These are phyloP conservation scores for Jatropha curcas DNA, from an alignment of 345 rosid genomes.

Conservation along the genomic window DNA sequence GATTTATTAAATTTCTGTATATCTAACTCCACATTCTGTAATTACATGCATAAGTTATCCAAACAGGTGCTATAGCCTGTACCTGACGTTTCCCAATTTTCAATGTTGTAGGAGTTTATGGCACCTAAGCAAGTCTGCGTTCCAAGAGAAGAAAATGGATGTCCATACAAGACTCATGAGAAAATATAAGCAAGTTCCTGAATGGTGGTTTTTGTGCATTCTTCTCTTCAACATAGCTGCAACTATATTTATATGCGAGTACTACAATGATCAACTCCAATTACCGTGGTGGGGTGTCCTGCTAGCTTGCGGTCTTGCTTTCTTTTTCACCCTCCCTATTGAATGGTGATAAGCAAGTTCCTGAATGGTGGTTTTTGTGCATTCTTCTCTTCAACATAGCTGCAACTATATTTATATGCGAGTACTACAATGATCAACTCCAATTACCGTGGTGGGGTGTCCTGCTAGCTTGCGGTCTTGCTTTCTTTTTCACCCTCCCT, in stretches of 20 bases:
- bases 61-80: no score
- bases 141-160: conserved; percentile 55
- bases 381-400: conserved; percentile 54
- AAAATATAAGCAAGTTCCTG: conserved; percentile 73
- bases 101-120: conserved; percentile 45
- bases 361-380: conserved; percentile 72
- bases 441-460: conserved; percentile 97
- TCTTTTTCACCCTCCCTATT: no score
- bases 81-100: neutral
- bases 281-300: no score
- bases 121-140: conserved; percentile 59
- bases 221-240: conserved; percentile 53
- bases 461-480: conserved; percentile 70
- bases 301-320: no score
- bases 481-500: conserved; percentile 76
- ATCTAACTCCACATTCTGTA: no score
- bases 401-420: conserved; percentile 50
- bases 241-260: conserved; percentile 54
- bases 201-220: conserved; percentile 71
- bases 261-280: conserved; percentile 64
- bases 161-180: conserved; percentile 68
- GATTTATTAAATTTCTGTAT: no score
- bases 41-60: no score
- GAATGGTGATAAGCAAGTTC: conserved; percentile 89
- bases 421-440: conserved; percentile 57